phyloP scores from a whole-genome alignment of 169 alveolate genomes.

The Ichthyophthirius multifiliis region DNA sequence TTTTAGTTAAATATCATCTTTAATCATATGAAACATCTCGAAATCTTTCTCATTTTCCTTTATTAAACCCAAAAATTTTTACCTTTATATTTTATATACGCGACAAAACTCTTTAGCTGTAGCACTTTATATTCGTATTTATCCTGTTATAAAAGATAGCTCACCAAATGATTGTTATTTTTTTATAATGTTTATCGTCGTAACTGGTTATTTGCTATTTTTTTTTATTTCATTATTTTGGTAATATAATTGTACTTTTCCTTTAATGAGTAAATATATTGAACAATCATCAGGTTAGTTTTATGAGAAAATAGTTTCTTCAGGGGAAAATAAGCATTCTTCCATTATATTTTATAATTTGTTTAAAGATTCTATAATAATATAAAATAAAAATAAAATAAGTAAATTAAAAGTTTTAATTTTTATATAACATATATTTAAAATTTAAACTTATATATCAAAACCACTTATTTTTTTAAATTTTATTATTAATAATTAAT shows the following conservation, averaged over 20 bases:
- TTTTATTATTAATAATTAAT: too few species aligned
- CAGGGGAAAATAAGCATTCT: background rate
- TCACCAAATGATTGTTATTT: slow-evolving; percentile 10
- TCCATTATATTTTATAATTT: background rate
- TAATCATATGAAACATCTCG: slow-evolving; percentile 10
- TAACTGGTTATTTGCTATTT: background rate
- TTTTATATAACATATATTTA: too few species aligned
- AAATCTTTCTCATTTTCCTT: slow-evolving; percentile 13
- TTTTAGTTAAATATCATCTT: background rate
- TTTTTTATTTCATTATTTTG: background rate
- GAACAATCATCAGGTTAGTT: background rate
- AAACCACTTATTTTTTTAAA: too few species aligned
- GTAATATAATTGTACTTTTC: background rate
- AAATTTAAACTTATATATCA: too few species aligned
- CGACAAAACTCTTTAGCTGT: slow-evolving; percentile 6
- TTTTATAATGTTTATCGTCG: background rate
- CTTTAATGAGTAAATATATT: background rate
- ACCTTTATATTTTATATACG: slow-evolving; percentile 12
- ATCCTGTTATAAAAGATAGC: slow-evolving; percentile 24
- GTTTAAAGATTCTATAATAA: background rate
- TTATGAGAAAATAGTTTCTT: background rate
- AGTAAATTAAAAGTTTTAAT: too few species aligned
- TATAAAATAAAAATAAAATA: too few species aligned
- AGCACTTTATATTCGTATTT: slow-evolving; percentile 20
- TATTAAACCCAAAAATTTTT: background rate